Evolutionary conservation across 2,329 filamentous ascomycete species (phyloP), one percentile per base, ranked within the genome.

Genomic region (Zasmidium angulare): DNA sequence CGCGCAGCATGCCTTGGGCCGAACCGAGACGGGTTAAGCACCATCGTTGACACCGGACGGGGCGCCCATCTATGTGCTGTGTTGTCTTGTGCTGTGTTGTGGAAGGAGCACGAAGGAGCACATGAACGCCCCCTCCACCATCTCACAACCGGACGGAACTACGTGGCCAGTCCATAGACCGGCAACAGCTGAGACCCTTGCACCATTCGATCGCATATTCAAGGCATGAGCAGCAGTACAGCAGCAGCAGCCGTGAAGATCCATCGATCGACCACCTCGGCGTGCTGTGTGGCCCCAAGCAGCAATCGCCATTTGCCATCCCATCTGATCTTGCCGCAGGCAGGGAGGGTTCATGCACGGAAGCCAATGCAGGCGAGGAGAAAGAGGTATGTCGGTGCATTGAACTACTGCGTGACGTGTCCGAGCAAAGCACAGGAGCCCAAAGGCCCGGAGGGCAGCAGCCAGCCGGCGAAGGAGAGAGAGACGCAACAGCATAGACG

Each of bases 301-400:
- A 36, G 29, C 36, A 43, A 17, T 43, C 36, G 6, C 3, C 6
- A 43, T 7, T 29, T 11, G 6, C 4, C 26, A 29, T 29, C 26
- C 46, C 47, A 55, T 58, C 50, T 65, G 61, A n/a, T n/a, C n/a
- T n/a, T n/a, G n/a, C n/a, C 53, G 53, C 46, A 29, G 26, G 26
- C 62, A 64, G 49, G 60, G 57, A 63, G 56, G 56, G 62, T 65
- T 65, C 63, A 65, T 63, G 63, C 61, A 60, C 52, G 46, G 11
- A 49, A 31, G 49, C 53, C 53, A 23, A 23, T 46, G 53, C 53
- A 46, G 24, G 23, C 53, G 24, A 12, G 23, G 52, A 20, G 17
- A 21, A 49, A n/a, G 53, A 54, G 52, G 36, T 26, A 46, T n/a
- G 36, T 46, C 46, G 22, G 46, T 56, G 55, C 55, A 56, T 50